Percentiles rank a stretch among this genome's conserved stretches.
Conservation (phyloP, 371 early-diverging fungal genomes). For the Haplosporangium sp. region DNA sequence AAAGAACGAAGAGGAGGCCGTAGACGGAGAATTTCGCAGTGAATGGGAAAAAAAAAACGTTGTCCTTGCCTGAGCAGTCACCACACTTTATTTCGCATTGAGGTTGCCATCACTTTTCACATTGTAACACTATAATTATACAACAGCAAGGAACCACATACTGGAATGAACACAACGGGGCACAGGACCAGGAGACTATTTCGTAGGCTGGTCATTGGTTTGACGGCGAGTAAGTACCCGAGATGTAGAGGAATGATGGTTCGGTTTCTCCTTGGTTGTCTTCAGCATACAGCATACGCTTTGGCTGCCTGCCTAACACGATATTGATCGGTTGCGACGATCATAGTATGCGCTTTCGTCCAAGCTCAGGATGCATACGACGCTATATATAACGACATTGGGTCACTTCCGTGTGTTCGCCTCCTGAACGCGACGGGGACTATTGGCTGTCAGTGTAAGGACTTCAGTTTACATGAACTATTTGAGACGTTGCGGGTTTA, state of each 20-base stretch:
- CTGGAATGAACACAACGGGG: slow-evolving; percentile 13
- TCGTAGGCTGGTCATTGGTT: slow-evolving; percentile 24
- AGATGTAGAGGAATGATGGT: neutral
- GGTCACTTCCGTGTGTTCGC: slow-evolving; percentile 71
- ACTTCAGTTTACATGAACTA: neutral
- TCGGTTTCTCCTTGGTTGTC: neutral
- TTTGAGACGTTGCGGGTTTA: too few species aligned
- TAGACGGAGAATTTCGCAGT: too few species aligned
- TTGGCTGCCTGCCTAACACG: neutral
- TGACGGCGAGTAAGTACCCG: slow-evolving; percentile 24
- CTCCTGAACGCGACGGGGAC: slow-evolving; percentile 66
- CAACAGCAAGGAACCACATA: neutral
- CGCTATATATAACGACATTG: slow-evolving; percentile 63
- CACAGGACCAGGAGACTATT: slow-evolving; percentile 21
- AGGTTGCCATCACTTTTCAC: neutral
- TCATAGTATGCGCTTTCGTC: slow-evolving; percentile 23
- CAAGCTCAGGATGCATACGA: slow-evolving; percentile 56
- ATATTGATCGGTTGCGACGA: neutral
- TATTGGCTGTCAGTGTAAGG: slow-evolving; percentile 71
- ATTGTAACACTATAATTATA: neutral
- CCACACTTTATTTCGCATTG: too few species aligned
- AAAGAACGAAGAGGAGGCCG: neutral
- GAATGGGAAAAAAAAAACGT: too few species aligned
- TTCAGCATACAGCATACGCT: neutral
- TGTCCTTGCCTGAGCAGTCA: too few species aligned